Conservation (phyloP, 345 rosid genomes). For the Adansonia digitata region DNA sequence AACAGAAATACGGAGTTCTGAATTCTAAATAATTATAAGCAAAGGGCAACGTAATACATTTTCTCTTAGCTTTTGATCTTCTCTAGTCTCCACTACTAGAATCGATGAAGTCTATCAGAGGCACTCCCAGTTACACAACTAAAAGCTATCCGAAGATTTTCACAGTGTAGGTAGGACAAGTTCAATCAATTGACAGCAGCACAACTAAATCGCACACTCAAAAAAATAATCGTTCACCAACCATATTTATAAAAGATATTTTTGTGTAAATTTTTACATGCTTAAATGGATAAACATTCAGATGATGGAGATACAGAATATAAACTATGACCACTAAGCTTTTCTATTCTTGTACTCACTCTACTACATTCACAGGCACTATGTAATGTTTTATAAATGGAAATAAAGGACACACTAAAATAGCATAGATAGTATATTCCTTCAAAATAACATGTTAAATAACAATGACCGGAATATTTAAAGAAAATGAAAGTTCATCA, state of each 20-base stretch:
- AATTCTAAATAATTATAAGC: not conserved
- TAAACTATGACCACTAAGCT: not conserved
- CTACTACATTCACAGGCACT: not conserved
- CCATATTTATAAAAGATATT: not conserved
- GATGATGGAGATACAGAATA: not conserved
- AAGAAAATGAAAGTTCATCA: not conserved
- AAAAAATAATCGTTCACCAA: not conserved
- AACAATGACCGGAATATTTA: not conserved
- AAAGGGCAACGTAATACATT: not conserved
- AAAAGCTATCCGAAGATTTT: not conserved
- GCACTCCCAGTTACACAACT: not conserved
- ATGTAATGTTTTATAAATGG: not conserved
- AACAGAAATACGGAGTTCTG: not conserved
- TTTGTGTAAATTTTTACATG: not conserved
- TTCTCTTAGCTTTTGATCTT: not conserved
- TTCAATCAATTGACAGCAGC: not conserved
- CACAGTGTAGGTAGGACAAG: not conserved
- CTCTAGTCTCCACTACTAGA: not conserved
- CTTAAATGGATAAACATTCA: not conserved
- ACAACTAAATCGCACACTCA: not conserved
- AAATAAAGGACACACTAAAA: not conserved
- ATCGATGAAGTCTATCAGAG: not conserved
- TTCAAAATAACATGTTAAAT: not conserved
- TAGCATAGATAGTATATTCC: not conserved
- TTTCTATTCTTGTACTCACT: not conserved